Base-by-base conservation (phyloP, 257 asterid species). In the Perilla frutescens region DNA sequence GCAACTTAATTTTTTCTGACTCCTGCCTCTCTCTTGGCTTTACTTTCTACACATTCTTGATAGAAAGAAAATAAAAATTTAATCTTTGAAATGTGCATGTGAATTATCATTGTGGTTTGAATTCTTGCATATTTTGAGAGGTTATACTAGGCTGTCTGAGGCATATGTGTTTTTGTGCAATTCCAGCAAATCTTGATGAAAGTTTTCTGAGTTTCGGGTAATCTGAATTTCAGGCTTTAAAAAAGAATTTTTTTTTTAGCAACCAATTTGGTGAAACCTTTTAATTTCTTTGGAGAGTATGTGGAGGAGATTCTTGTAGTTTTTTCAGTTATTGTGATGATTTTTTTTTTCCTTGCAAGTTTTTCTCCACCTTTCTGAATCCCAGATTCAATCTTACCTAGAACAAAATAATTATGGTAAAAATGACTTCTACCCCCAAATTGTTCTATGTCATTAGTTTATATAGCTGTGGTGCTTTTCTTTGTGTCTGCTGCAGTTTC, bases 251-350 rank as follows among this genome's bases (percentile, higher is more conserved):
- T 15, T 20, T 13, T 57, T 56, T 68, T 59, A 45, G 36, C 65
- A 76, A 53, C 67, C 79, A 80, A 65, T 76, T 81, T 69, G 64
- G 87, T 67, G 83, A 69, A 78, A 79, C 73, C 65, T 47, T 62
- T 61, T 68, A 20, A 20, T 44, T 47, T 41, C 55, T 44, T 45
- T 20, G 70, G 60, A 31, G 65, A 61, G 48, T 37, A n/a, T n/a
- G 70, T 60, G 57, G 76, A 73, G 69, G 26, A 20, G 26, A 61
- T 68, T 71, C 77, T 54, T 70, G n/a, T 62, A 6, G 47, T 55
- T 62, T 44, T 76, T 41, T 61, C 56, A 20, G 43, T 40, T 45
- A 31, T 12, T 6, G 11, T 64, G 41, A 29, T 64, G 37, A 60
- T 57, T 67, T 47, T 13, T 75, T 2, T 55, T 13, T 40, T 75